Percentiles rank a stretch among this genome's conserved stretches.
Evolutionary conservation across 441 rosid genomes (phyloP).

Genomic region (Hypseocharis bilobata): DNA sequence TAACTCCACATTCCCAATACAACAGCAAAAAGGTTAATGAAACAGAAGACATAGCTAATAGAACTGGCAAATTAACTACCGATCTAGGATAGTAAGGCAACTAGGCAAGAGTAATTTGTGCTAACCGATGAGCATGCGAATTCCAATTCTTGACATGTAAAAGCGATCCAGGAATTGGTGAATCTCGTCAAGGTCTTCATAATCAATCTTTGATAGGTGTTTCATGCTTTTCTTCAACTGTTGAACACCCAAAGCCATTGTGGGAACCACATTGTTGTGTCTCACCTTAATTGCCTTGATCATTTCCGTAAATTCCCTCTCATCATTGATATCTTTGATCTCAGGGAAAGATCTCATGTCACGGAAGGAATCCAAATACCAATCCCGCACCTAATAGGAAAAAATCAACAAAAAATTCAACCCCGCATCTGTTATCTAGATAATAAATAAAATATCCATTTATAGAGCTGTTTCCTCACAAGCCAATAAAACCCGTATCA

Average conservation of each 20-base stretch:
- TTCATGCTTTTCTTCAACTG: constrained; percentile 71
- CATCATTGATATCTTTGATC: constrained; percentile 52
- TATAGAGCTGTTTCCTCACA: background rate
- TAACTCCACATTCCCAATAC: constrained; percentile 12
- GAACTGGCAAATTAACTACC: background rate
- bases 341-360: constrained; percentile 77
- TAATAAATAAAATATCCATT: background rate
- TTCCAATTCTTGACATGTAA: constrained; percentile 92
- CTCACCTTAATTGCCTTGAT: constrained; percentile 90
- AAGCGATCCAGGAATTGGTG: constrained; percentile 90
- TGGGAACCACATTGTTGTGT: constrained; percentile 92
- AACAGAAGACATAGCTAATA: background rate
- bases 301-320: constrained; percentile 76
- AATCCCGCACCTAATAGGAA: constrained; percentile 67
- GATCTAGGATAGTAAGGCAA: background rate
- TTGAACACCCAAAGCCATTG: constrained; percentile 90
- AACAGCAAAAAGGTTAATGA: background rate
- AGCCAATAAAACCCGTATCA: too few species aligned
- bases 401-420: constrained; percentile 6
- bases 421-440: background rate
- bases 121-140: constrained; percentile 93
- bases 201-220: constrained; percentile 33
- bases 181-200: constrained; percentile 68
- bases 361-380: constrained; percentile 93
- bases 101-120: background rate